These are phyloP conservation scores for Mucor circinelloides DNA, from an alignment of 371 early-diverging fungal genomes.

Conservation along the genomic window DNA sequence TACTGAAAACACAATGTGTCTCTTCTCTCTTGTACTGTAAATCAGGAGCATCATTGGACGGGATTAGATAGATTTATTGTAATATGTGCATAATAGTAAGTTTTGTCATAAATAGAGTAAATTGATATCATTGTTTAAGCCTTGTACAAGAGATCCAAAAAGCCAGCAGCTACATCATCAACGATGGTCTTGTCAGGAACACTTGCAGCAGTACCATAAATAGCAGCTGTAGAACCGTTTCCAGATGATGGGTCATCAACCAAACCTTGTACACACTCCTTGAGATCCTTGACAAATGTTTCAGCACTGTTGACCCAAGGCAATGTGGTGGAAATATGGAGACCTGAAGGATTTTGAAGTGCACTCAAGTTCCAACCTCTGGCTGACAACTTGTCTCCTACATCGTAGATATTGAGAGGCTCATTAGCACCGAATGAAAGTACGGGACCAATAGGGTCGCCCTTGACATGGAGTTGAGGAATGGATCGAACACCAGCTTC, in stretches of 20 bases:
- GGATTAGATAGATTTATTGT: neutral
- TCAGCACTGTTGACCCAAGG: conserved; percentile 75
- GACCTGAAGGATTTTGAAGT: conserved; percentile 86
- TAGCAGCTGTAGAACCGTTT: conserved; percentile 79
- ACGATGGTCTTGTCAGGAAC: conserved; percentile 86
- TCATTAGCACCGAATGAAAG: conserved; percentile 81
- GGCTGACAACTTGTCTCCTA: conserved; percentile 77
- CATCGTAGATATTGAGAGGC: conserved; percentile 78
- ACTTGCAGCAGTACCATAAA: conserved; percentile 90
- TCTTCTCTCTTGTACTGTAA: neutral
- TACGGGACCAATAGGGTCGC: conserved; percentile 85
- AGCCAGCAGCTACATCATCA: conserved; percentile 83
- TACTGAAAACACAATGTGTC: neutral
- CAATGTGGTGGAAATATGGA: conserved; percentile 91
- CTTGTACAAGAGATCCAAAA: conserved; percentile 85
- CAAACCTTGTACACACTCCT: conserved; percentile 69
- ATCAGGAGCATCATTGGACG: neutral
- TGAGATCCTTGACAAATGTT: conserved; percentile 79
- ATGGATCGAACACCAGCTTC: conserved; percentile 65
- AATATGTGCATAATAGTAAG: neutral
- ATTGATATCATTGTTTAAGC: conserved; percentile 31
- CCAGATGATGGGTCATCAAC: conserved; percentile 71
- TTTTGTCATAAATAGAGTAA: neutral
- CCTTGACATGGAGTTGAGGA: conserved; percentile 79
- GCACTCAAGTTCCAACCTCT: conserved; percentile 89